Base-by-base conservation (phyloP, 306 rosid genomes). In the Cucumis hystrix region DNA sequence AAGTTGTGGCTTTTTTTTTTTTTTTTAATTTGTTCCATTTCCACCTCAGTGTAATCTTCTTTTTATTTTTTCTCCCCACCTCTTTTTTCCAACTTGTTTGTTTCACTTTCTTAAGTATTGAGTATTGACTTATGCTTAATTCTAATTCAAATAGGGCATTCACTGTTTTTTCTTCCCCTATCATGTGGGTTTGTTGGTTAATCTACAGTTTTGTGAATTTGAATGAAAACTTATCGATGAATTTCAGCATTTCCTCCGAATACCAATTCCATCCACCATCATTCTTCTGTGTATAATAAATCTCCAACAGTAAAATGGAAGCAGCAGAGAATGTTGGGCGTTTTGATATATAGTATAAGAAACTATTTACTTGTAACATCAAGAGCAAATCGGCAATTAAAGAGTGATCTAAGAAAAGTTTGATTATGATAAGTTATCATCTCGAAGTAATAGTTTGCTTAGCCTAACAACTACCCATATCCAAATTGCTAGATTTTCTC, bases 171-270 rank as follows among this genome's bases (percentile, higher is more conserved):
- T 35, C 7, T 65, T 65, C 3, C 47, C 23, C 33, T 6, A 41
- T 16, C 28, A 17, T 37, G 30, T 66, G 51, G 72, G 39, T 65
- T 40, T 23, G 25, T 23, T 17, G 37, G 28, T 6, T 65, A 65
- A 40, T 40, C 74, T n/a, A 67, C 54, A 67, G 74, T 67, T 41
- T 67, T 67, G 74, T 67, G 52, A 40, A 41, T 67, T 67, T n/a
- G 54, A 67, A 39, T 39, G 54, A 63, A 33, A 33, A 7, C 14
- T 23, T 63, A 4, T 18, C 12, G 40, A 25, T 25, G 66, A 3
- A 3, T 12, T 25, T 10, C 17, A 60, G 39, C 66, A 25, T 9
- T 60, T 60, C 15, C 65, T 57, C 62, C 9, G 2, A n/a, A 55
- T 17, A 8, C 60, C 56, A 51, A 51, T 41, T 23, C 25, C 25